Evolutionary conservation across 495 filamentous ascomycete species (phyloP).

Genomic region (Penicillium waksmanii): DNA sequence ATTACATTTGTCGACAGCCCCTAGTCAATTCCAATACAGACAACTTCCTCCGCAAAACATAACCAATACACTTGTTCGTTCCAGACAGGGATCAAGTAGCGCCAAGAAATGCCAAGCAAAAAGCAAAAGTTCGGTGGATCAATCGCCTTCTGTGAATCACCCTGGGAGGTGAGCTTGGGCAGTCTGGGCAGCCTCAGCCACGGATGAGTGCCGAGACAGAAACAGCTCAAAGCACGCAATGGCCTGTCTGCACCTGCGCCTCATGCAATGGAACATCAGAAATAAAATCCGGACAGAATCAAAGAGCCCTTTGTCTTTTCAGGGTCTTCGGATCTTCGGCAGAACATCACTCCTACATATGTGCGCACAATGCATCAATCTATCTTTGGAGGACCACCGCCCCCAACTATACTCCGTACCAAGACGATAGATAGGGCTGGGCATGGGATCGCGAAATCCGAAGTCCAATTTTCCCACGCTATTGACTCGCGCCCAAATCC

Average conservation of each 20-base stretch:
- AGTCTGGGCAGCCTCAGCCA: background rate
- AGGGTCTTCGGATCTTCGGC: background rate
- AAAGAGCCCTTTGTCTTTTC: background rate
- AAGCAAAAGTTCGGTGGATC: background rate
- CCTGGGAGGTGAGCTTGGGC: background rate
- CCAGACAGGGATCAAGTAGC: background rate
- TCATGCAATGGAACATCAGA: constrained; percentile 5
- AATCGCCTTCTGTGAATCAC: constrained; percentile 1
- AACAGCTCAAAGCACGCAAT: too few relatives aligned
- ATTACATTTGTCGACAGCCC: constrained; percentile 3
- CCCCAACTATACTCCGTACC: background rate
- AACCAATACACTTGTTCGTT: constrained; percentile 11
- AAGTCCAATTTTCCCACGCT: background rate
- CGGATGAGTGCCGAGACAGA: constrained; percentile 11
- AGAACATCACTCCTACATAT: background rate
- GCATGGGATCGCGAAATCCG: background rate
- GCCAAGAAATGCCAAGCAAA: constrained; percentile 17
- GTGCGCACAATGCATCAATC: too few relatives aligned
- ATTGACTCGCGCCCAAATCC: background rate
- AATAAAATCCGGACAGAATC: background rate
- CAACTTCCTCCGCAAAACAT: constrained; percentile 18
- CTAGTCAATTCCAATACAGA: background rate
- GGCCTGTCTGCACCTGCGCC: background rate
- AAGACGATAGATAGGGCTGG: background rate
- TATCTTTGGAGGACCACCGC: too few relatives aligned